Percentiles rank a stretch among this genome's conserved stretches.
Evolutionary conservation across 2,329 filamentous ascomycete genomes (phyloP).

Genomic region (Ilyonectria robusta): DNA sequence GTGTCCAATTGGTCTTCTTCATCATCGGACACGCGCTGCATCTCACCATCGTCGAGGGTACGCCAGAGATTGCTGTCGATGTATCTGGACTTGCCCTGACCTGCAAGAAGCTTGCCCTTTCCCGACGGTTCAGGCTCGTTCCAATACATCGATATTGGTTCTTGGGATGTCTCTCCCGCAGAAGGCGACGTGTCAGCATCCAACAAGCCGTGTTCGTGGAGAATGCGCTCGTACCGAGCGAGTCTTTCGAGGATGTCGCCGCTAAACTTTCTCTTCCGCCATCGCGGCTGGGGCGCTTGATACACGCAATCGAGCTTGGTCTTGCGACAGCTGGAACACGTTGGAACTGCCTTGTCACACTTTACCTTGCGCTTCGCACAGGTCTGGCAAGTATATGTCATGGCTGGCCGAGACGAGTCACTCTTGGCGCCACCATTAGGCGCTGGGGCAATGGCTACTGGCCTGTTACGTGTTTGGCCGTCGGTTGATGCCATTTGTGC

Average conservation of each 20-base stretch:
- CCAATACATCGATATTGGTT: background rate
- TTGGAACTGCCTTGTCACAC: conserved; percentile 45
- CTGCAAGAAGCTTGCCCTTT: conserved; percentile 42
- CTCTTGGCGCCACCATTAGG: background rate
- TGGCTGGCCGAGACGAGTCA: conserved; percentile 12
- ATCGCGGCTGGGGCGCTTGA: conserved; percentile 55
- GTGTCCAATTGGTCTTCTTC: conserved; percentile 2
- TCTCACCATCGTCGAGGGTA: conserved; percentile 14
- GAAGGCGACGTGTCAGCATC: background rate
- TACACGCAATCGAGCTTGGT: conserved; percentile 56
- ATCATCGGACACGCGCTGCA: conserved; percentile 14
- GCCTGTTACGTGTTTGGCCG: background rate
- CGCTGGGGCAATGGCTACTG: conserved; percentile 30
- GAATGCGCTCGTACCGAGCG: conserved; percentile 56
- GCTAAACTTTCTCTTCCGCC: conserved; percentile 54
- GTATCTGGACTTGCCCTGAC: conserved; percentile 57
- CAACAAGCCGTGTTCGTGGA: conserved; percentile 53
- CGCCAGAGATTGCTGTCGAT: conserved; percentile 52
- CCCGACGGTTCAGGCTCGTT: background rate
- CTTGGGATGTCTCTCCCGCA: background rate
- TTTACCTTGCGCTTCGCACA: conserved; percentile 50
- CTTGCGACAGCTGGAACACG: conserved; percentile 46
- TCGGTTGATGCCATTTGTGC: conserved; percentile 5
- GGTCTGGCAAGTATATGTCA: conserved; percentile 47
- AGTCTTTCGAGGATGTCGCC: conserved; percentile 53